Percentiles rank a stretch among this genome's conserved stretches.
Evolutionary conservation across 257 asterid genomes (phyloP).

Genomic region (Scutellaria barbata): DNA sequence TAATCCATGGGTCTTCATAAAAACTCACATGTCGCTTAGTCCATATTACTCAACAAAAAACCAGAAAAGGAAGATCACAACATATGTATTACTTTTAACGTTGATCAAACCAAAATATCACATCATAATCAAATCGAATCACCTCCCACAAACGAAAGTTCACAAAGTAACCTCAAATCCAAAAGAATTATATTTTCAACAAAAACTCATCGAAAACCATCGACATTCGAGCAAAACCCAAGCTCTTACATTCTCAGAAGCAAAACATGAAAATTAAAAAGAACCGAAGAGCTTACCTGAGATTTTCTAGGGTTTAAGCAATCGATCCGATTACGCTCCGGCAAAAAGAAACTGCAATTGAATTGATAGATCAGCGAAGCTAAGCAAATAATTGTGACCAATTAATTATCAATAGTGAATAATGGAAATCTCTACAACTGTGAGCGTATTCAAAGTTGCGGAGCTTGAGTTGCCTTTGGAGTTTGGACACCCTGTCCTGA

Average conservation of each 20-base stretch:
- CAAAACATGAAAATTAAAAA: slow-evolving; percentile 9
- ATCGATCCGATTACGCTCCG: slow-evolving; percentile 29
- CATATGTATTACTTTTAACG: too few relatives aligned
- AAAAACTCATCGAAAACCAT: slow-evolving; percentile 28
- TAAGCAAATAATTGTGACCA: neutral
- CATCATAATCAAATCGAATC: slow-evolving; percentile 37
- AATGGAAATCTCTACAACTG: slow-evolving; percentile 21
- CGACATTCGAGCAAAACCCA: slow-evolving; percentile 29
- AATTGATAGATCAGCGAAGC: slow-evolving; percentile 26
- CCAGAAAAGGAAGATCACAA: too few relatives aligned
- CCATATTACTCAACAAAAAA: too few relatives aligned
- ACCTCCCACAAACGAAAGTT: slow-evolving; percentile 1
- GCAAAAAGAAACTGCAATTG: slow-evolving; percentile 13
- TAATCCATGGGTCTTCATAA: too few relatives aligned
- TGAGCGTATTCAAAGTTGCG: neutral
- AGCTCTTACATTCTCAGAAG: slow-evolving; percentile 19
- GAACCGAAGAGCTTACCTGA: slow-evolving; percentile 26
- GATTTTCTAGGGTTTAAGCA: slow-evolving; percentile 39
- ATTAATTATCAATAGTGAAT: neutral
- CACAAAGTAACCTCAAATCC: neutral
- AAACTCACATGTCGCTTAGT: too few relatives aligned
- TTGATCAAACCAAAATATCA: slow-evolving; percentile 41
- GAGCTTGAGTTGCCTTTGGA: slow-evolving; percentile 28
- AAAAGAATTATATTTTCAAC: slow-evolving; percentile 5
- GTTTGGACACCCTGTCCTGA: slow-evolving; percentile 23